Evolutionary conservation across 257 asterid species (phyloP).

Genomic region (Nicotiana knightiana): DNA sequence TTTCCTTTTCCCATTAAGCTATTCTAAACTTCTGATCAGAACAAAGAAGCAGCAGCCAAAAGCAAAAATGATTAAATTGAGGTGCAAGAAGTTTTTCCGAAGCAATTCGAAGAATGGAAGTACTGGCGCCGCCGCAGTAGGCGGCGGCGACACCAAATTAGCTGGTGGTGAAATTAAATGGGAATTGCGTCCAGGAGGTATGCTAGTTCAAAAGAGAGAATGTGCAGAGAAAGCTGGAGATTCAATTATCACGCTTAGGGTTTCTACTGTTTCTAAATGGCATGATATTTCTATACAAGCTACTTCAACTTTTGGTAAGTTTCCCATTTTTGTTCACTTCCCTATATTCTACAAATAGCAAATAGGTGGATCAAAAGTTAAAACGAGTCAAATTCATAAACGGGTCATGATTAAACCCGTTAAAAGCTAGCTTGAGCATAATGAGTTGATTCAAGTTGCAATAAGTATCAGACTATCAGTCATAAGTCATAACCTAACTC

Average conservation of each 20-base stretch:
- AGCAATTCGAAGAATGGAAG: constrained; percentile 38
- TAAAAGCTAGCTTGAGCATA: background rate
- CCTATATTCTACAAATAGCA: background rate
- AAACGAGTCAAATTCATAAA: background rate
- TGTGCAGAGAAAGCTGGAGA: constrained; percentile 28
- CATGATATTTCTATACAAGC: constrained; percentile 51
- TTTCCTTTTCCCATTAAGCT: constrained; percentile 9
- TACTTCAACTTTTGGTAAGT: constrained; percentile 78
- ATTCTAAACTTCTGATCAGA: background rate
- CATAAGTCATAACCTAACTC: background rate
- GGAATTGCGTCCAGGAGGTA: constrained; percentile 87
- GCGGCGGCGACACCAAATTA: background rate
- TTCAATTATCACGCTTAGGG: constrained; percentile 42
- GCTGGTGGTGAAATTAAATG: constrained; percentile 49
- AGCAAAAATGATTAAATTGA: constrained; percentile 50
- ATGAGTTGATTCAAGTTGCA: background rate
- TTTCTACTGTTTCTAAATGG: constrained; percentile 52
- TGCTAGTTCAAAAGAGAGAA: constrained; percentile 76
- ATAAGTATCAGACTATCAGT: too few species aligned
- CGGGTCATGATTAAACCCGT: background rate
- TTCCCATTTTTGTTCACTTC: background rate
- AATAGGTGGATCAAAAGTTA: background rate
- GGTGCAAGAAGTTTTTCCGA: constrained; percentile 56
- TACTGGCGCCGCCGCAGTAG: background rate
- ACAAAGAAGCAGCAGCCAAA: background rate